These are phyloP conservation scores for Pterulicium gracile DNA, from an alignment of 1,284 basidiomycete species.

Conservation along the genomic window DNA sequence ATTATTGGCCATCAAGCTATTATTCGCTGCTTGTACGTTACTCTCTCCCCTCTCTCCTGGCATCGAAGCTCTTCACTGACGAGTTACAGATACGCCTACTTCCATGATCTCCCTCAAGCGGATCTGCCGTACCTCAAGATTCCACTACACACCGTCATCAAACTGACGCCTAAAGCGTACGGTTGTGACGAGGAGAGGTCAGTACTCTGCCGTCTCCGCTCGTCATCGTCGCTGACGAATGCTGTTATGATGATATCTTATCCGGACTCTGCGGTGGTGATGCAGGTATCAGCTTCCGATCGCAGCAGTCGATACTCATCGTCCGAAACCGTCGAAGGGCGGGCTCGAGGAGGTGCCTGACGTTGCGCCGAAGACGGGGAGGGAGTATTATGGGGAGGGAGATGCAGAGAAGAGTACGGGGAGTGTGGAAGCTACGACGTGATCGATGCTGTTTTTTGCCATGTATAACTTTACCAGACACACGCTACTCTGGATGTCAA, in stretches of 20 bases:
- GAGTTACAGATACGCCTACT: constrained; percentile 77
- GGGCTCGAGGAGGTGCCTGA: constrained; percentile 14
- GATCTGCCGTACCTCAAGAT: constrained; percentile 98
- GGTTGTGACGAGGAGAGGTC: constrained; percentile 96
- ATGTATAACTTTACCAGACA: no score
- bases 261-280: constrained; percentile 6
- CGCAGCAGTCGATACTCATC: constrained; percentile 86
- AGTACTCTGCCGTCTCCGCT: constrained; percentile 10
- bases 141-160: constrained; percentile 94
- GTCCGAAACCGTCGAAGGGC: constrained; percentile 66
- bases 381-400: constrained; percentile 26
- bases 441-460: no score
- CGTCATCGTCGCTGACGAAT: background rate
- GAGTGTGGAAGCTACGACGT: no score
- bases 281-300: constrained; percentile 80
- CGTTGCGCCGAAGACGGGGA: constrained; percentile 22
- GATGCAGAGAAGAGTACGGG: background rate
- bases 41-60: constrained; percentile 2
- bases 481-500: no score
- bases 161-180: constrained; percentile 96
- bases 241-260: constrained; percentile 2
- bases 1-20: constrained; percentile 97
- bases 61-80: constrained; percentile 3
- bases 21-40: constrained; percentile 72
- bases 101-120: constrained; percentile 85